Conservation (phyloP, 805 yeast species). For the Debaryomyces maramus region DNA sequence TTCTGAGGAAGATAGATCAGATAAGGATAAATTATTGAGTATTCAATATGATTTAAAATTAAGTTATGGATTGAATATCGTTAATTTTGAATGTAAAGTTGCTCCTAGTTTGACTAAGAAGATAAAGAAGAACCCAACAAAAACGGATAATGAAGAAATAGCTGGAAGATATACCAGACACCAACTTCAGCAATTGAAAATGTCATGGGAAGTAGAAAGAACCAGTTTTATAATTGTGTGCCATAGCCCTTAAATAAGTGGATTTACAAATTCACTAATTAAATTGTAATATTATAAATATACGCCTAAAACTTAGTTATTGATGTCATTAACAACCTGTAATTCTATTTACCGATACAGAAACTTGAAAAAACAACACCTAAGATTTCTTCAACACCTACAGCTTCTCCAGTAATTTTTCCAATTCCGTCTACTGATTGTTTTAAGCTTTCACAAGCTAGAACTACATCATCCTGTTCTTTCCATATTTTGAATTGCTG, state of each 20-base stretch:
- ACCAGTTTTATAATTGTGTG: slow-evolving; percentile 34
- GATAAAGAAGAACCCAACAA: slow-evolving; percentile 27
- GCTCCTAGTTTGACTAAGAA: slow-evolving; percentile 39
- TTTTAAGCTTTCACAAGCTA: slow-evolving; percentile 75
- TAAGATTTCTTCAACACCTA: slow-evolving; percentile 86
- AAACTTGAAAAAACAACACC: slow-evolving; percentile 90
- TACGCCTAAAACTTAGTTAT: too few species aligned
- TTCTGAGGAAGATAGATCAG: slow-evolving; percentile 25
- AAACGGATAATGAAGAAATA: slow-evolving; percentile 25
- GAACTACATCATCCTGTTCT: slow-evolving; percentile 64
- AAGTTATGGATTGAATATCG: slow-evolving; percentile 39
- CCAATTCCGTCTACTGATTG: slow-evolving; percentile 86
- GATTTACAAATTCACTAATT: too few species aligned
- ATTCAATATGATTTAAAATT: slow-evolving; percentile 40
- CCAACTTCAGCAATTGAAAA: slow-evolving; percentile 44
- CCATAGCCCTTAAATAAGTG: slow-evolving; percentile 19
- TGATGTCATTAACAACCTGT: too few species aligned
- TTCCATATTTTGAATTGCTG: slow-evolving; percentile 56
- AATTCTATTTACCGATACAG: slow-evolving; percentile 83
- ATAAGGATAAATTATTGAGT: slow-evolving; percentile 20
- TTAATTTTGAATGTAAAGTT: slow-evolving; percentile 42
- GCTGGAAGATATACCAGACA: slow-evolving; percentile 47
- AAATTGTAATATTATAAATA: too few species aligned
- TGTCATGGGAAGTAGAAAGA: slow-evolving; percentile 47
- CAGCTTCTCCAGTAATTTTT: slow-evolving; percentile 83